Evolutionary conservation across 2,329 filamentous ascomycete species (phyloP).

Genomic region (Apiospora koreana): DNA sequence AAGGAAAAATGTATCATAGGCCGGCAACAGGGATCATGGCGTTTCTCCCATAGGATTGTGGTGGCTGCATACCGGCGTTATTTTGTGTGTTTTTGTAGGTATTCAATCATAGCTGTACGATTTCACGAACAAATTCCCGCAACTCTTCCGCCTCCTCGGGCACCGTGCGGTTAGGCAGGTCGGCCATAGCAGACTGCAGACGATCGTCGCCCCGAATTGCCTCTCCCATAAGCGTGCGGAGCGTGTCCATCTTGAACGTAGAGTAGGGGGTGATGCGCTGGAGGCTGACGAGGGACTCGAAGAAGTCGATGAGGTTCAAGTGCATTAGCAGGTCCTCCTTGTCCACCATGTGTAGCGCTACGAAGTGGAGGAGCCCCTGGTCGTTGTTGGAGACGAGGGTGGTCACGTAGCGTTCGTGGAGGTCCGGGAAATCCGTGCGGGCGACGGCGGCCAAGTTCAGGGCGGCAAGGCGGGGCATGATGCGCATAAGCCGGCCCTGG

Average conservation of each 20-base stretch:
- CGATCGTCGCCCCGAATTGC: constrained; percentile 41
- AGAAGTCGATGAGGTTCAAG: constrained; percentile 10
- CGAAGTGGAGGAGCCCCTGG: constrained; percentile 51
- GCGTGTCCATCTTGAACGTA: constrained; percentile 37
- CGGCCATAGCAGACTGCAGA: constrained; percentile 40
- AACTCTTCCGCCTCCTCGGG: constrained; percentile 53
- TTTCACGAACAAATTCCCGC: constrained; percentile 43
- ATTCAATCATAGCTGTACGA: constrained; percentile 35
- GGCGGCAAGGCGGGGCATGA: constrained; percentile 51
- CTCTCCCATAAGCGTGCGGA: constrained; percentile 41
- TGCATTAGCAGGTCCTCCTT: constrained; percentile 35
- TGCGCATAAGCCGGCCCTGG: constrained; percentile 53
- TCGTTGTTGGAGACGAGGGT: constrained; percentile 22
- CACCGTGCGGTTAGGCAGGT: constrained; percentile 49
- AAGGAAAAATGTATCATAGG: not conserved
- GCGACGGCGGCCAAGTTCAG: constrained; percentile 46
- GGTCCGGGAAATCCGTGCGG: constrained; percentile 36
- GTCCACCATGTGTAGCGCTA: constrained; percentile 53
- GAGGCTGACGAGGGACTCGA: constrained; percentile 37
- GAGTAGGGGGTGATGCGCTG: constrained; percentile 43
- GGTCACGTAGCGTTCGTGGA: constrained; percentile 29
- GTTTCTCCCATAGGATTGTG: not conserved
- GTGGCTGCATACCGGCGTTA: not conserved
- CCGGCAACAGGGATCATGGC: not conserved
- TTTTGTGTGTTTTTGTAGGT: too few species aligned